Percentiles rank a stretch among this genome's conserved stretches.
These are phyloP conservation scores for Colletotrichum sp. DNA, from an alignment of 2,329 filamentous ascomycete genomes.

Conservation along the genomic window DNA sequence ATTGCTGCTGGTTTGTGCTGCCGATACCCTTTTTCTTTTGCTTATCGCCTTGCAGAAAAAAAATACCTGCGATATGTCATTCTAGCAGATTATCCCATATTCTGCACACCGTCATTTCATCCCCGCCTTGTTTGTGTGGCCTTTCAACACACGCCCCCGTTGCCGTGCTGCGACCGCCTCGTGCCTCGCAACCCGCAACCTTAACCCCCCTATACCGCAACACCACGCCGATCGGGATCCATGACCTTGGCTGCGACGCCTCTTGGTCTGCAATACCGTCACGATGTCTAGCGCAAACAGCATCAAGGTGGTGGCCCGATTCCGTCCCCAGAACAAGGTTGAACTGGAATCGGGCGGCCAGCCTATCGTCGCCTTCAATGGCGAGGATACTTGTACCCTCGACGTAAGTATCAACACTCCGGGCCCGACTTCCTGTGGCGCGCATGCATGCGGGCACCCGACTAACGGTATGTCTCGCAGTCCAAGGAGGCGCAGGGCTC, in stretches of 20 bases:
- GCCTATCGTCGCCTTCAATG: conserved; percentile 88
- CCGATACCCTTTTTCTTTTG: neutral
- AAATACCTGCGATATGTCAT: conserved; percentile 21
- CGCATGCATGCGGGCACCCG: neutral
- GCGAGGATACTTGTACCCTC: conserved; percentile 86
- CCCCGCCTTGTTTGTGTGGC: conserved; percentile 19
- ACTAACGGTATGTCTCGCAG: conserved; percentile 46
- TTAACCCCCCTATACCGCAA: neutral
- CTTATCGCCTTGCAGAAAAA: conserved; percentile 2
- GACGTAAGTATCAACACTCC: conserved; percentile 66
- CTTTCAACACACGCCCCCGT: conserved; percentile 12
- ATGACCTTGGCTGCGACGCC: conserved; percentile 16
- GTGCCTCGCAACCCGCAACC: conserved; percentile 14
- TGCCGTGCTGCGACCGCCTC: conserved; percentile 20
- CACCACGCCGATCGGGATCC: conserved; percentile 2
- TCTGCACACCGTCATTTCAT: conserved; percentile 23
- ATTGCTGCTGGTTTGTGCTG: conserved; percentile 19
- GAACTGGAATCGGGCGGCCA: conserved; percentile 90
- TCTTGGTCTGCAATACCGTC: conserved; percentile 29
- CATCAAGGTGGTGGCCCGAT: conserved; percentile 94
- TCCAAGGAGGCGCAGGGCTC: conserved; percentile 81
- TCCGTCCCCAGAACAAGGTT: conserved; percentile 94
- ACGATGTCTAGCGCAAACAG: conserved; percentile 65
- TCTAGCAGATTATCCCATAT: conserved; percentile 15
- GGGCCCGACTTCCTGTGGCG: neutral